Conservation (phyloP, 2,329 filamentous ascomycete genomes). For the Neonectria hederae region DNA sequence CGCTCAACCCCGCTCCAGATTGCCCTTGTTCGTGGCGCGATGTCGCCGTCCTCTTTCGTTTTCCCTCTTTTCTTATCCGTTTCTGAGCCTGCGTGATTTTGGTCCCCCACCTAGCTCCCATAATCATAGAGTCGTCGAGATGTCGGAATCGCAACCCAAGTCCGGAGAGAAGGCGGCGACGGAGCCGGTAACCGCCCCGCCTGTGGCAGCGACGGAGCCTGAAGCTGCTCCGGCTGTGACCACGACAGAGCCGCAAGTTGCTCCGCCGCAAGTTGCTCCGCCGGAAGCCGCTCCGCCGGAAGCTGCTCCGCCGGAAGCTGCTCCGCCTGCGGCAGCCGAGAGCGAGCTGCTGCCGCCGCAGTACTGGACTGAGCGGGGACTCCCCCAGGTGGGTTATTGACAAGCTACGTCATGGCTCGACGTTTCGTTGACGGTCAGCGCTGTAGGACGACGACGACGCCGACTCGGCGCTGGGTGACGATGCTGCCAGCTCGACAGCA, state of each 20-base stretch:
- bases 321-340: background rate
- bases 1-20: background rate
- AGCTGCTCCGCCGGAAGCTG: background rate
- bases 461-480: slow-evolving; percentile 30
- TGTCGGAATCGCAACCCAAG: background rate
- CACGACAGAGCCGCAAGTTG: background rate
- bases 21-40: background rate
- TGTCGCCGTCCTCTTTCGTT: background rate
- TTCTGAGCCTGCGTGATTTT: background rate
- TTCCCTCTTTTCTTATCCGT: background rate
- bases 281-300: background rate
- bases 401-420: background rate
- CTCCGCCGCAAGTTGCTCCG: slow-evolving; percentile 14
- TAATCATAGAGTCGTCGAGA: background rate
- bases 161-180: background rate
- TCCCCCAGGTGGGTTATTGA: background rate
- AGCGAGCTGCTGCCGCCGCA: slow-evolving; percentile 10
- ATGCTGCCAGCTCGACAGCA: slow-evolving; percentile 25
- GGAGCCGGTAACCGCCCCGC: background rate
- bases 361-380: slow-evolving; percentile 21
- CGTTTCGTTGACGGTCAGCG: background rate
- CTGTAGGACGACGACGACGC: slow-evolving; percentile 19
- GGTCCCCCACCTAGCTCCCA: background rate
- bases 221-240: background rate
- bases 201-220: background rate